Base-by-base conservation (phyloP, 805 yeast genomes). In the Myxozyma mucilagina region DNA sequence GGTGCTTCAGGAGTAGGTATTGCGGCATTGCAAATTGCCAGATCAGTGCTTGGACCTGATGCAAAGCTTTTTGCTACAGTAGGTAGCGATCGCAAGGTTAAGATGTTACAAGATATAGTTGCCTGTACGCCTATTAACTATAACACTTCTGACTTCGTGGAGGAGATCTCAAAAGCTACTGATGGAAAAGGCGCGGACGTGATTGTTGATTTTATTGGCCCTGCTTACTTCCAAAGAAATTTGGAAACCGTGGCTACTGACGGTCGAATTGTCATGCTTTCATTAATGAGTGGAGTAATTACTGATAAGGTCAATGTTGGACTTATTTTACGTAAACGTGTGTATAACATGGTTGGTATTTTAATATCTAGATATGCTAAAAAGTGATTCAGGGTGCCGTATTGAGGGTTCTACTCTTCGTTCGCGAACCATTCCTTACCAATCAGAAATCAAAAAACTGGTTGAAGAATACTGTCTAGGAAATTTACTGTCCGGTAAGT, bases 11-110 rank as follows among this genome's bases (percentile, higher is more conserved):
- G 71, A 0, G 70, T 71, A 1, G 78, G 78, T 1, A 64, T 73
- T n/a, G 76, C 75, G 7, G 69, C 71, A 7, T 67, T 73, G n/a
- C 77, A 75, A 59, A 64, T 76, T 20, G 77, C 77, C n/a, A 31
- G 69, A 5, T 43, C 54, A n/a, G 16, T 61, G 4, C 63, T 73
- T 0, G 76, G 76, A 0, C 75, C 76, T 44, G 66, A 74, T 0
- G 69, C 71, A 4, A 42, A 35, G 32, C 68, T 76, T 4, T 75
- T 71, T 50, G 72, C 76, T 4, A 71, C 76, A 0, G 75, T 71
- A 0, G 73, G 75, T 7, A 41, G 69, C 14, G 71, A 69, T 24
- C 67, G 56, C 3, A 73, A 74, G 51, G 63, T 56, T 42, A 52
- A 60, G 31, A 69, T 65, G 18, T 65, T 73, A 16, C 50, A 49